These are phyloP conservation scores for grape (Vitis vinifera) DNA, from an alignment of 164 flowering plant species.

Conservation along the genomic window DNA sequence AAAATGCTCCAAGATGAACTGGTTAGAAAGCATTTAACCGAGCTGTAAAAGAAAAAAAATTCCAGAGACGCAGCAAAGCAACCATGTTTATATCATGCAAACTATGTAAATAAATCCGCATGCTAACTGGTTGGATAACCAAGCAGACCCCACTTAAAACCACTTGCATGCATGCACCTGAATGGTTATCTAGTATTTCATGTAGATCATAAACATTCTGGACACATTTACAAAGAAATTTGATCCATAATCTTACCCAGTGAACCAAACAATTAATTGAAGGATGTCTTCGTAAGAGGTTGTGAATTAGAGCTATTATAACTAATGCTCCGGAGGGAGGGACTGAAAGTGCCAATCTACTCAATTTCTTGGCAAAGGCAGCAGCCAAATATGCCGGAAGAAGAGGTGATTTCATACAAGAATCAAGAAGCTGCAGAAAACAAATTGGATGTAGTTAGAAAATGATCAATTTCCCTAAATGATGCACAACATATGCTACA, in stretches of 20 bases:
- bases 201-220: background rate
- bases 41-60: no score
- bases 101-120: no score
- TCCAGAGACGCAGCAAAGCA: no score
- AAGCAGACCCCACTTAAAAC: background rate
- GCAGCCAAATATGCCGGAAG: conserved; percentile 98
- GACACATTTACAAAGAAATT: background rate
- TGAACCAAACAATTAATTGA: conserved; percentile 89
- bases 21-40: no score
- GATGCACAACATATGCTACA: no score
- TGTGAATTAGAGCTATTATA: conserved; percentile 80
- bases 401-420: conserved; percentile 87
- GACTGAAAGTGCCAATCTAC: conserved; percentile 71
- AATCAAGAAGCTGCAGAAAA: conserved; percentile 81
- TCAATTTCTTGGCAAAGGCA: conserved; percentile 88
- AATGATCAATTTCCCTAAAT: background rate
- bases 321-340: conserved; percentile 89
- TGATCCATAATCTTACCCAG: conserved; percentile 38
- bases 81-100: no score
- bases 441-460: conserved; percentile 2
- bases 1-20: no score
- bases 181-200: background rate
- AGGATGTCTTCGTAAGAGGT: conserved; percentile 89
- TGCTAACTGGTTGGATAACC: background rate
- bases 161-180: no score